Evolutionary conservation across 257 asterid genomes (phyloP).

Genomic region (Salvia splendens): DNA sequence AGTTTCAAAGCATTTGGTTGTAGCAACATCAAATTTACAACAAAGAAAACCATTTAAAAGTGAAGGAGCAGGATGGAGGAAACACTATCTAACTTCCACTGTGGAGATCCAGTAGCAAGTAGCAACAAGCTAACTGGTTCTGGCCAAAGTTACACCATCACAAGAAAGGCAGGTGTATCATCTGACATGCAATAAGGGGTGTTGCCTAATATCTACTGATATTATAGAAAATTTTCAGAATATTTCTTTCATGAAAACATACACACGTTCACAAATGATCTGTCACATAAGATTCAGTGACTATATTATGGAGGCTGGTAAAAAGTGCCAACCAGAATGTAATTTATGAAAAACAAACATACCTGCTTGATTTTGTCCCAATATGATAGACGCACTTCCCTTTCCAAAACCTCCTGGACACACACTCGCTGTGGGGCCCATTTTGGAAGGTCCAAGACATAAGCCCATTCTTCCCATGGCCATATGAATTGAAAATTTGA

Average conservation of each 20-base stretch:
- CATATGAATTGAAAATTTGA: slow-evolving; percentile 97
- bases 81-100: slow-evolving; percentile 1
- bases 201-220: not conserved
- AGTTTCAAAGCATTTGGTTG: not conserved
- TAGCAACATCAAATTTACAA: not conserved
- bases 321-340: slow-evolving; percentile 9
- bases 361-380: slow-evolving; percentile 99
- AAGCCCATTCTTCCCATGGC: slow-evolving; percentile 99
- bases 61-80: slow-evolving; percentile 14
- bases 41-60: not conserved
- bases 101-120: slow-evolving; percentile 3
- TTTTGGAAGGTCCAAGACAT: slow-evolving; percentile 90
- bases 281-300: not conserved
- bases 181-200: not conserved
- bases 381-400: slow-evolving; percentile 94
- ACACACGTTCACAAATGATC: slow-evolving; percentile 15
- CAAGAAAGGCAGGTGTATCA: slow-evolving; percentile 2
- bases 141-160: slow-evolving; percentile 10
- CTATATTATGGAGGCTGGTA: not conserved
- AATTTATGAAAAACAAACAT: slow-evolving; percentile 18
- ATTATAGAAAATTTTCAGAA: slow-evolving; percentile 3
- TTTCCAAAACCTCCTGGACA: slow-evolving; percentile 96
- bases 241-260: not conserved
- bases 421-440: slow-evolving; percentile 99
- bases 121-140: slow-evolving; percentile 14